Evolutionary conservation across 2,329 filamentous ascomycete genomes (phyloP).

Genomic region (Elsinoe fawcettii): DNA sequence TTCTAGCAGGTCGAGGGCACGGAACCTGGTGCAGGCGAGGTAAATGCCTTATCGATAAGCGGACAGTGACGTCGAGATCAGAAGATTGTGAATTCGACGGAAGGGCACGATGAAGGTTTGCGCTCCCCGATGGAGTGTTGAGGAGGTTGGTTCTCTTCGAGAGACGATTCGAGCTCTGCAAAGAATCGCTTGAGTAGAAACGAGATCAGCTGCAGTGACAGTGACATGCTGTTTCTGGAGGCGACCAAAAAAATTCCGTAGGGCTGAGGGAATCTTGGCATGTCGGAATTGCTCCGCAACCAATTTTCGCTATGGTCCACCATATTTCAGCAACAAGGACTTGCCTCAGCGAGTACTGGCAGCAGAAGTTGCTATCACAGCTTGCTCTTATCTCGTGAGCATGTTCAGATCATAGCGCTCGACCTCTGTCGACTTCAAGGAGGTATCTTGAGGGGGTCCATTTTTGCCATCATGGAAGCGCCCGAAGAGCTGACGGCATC

Average conservation of each 20-base stretch:
- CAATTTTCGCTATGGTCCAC: background rate
- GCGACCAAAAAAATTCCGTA: constrained; percentile 11
- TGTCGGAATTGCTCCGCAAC: background rate
- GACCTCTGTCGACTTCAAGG: no score
- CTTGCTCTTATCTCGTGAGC: no score
- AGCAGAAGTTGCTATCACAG: no score
- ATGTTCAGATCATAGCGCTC: no score
- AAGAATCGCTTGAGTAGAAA: background rate
- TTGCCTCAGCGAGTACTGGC: no score
- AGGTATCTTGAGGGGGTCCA: no score
- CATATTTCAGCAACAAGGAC: no score
- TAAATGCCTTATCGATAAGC: background rate
- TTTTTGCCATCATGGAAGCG: background rate
- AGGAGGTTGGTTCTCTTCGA: no score
- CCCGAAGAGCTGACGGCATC: background rate
- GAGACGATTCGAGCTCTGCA: no score
- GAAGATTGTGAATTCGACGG: no score
- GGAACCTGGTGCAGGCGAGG: constrained; percentile 2
- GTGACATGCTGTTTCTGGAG: background rate
- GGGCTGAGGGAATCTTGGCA: constrained; percentile 10
- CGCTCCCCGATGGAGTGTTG: no score
- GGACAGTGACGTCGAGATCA: background rate
- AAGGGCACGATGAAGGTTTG: no score
- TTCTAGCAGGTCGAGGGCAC: constrained; percentile 14
- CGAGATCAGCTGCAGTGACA: background rate